Conservation (phyloP, 2,329 filamentous ascomycete species). For the Penicillium sp. region DNA sequence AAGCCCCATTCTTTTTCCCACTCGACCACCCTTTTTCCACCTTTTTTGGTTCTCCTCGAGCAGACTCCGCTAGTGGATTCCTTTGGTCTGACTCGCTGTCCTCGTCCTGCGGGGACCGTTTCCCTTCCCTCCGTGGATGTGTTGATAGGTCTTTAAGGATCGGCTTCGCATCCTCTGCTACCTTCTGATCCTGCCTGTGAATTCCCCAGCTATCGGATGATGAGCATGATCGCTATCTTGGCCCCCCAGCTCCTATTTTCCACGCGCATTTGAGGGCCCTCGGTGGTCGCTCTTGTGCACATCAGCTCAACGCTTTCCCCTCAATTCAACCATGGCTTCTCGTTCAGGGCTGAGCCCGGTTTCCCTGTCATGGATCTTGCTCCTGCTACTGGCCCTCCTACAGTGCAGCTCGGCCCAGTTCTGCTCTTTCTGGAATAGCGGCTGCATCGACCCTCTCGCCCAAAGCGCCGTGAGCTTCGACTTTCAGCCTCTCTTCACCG, state of each 20-base stretch:
- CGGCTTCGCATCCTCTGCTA: constrained; percentile 7
- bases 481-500: constrained; percentile 34
- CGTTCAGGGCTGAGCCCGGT: constrained; percentile 9
- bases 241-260: constrained; percentile 14
- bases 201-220: constrained; percentile 10
- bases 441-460: constrained; percentile 37
- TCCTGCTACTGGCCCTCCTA: constrained; percentile 20
- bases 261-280: constrained; percentile 22
- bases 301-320: not conserved
- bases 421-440: constrained; percentile 34
- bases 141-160: constrained; percentile 5
- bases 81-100: constrained; percentile 2
- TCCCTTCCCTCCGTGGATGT: not conserved
- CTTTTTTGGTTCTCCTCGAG: not conserved
- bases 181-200: constrained; percentile 6
- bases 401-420: constrained; percentile 27
- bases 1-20: not conserved
- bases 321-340: constrained; percentile 19
- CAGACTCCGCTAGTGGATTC: not conserved
- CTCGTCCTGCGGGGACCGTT: not conserved
- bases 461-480: constrained; percentile 34
- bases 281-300: constrained; percentile 21
- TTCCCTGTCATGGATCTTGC: constrained; percentile 15
- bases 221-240: constrained; percentile 25
- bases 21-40: not conserved